Evolutionary conservation across 78 protist genomes (phyloP).

Genomic region (Dictyostelium intermedium): DNA sequence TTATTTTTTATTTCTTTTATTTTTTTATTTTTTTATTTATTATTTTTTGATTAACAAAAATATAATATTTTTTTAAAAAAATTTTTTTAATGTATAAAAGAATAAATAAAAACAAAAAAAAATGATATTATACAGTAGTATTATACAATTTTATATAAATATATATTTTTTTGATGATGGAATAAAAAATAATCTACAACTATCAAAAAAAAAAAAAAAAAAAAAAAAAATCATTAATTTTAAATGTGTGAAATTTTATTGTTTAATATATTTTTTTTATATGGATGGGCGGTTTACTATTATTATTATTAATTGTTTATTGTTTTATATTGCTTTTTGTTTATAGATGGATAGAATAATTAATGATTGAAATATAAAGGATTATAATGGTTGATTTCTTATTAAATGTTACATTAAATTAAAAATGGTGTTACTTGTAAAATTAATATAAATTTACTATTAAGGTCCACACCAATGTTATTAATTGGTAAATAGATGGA

Average conservation of each 20-base stretch:
- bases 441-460: no score
- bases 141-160: no score
- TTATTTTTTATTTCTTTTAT: no score
- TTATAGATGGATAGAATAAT: not conserved
- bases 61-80: no score
- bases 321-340: not conserved
- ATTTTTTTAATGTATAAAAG: no score
- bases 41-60: no score
- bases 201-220: not conserved
- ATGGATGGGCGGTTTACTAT: not conserved
- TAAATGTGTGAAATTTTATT: not conserved
- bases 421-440: not conserved
- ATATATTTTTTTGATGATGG: not conserved
- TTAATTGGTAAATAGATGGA: no score
- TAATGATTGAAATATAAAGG: not conserved
- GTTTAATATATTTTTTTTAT: not conserved
- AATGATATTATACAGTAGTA: no score
- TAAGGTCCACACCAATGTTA: not conserved
- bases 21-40: no score
- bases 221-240: not conserved
- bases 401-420: not conserved
- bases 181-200: not conserved
- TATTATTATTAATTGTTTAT: no score
- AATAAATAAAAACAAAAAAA: no score
- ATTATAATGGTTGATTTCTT: not conserved